A percentile compares a stretch with the other conserved stretches of the same genome.
Conservation (phyloP, 306 rosid species). For the Prunus mira region DNA sequence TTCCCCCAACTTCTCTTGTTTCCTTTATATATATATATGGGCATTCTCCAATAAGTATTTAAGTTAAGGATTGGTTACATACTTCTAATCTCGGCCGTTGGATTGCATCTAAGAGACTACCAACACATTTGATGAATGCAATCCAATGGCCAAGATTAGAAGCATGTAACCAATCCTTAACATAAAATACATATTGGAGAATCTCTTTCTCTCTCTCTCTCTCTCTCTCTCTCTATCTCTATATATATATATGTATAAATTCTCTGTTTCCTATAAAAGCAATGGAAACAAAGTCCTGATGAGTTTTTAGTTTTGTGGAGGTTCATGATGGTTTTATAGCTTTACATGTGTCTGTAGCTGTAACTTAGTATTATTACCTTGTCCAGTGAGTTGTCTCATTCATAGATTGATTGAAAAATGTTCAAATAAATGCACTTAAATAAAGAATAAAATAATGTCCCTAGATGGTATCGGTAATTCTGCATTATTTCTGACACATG, state of each 20-base stretch:
- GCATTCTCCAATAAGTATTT: no score
- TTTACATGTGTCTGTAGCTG: neutral
- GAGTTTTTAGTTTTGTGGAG: neutral
- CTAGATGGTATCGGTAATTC: neutral
- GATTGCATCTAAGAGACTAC: no score
- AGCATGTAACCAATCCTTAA: no score
- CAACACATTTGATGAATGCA: no score
- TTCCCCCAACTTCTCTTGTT: neutral
- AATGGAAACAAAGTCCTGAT: neutral
- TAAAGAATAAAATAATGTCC: neutral
- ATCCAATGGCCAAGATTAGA: no score
- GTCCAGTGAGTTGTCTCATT: neutral
- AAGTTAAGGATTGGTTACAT: no score
- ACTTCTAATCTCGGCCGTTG: no score
- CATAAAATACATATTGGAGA: no score
- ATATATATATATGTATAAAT: no score
- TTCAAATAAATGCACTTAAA: neutral
- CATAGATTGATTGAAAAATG: neutral
- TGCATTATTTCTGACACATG: neutral
- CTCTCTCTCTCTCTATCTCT: no score
- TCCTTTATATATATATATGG: neutral
- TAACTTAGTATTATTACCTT: neutral
- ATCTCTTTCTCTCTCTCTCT: no score
- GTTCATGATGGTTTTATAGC: neutral
- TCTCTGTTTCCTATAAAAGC: neutral